Evolutionary conservation across 805 yeast species (phyloP).

Genomic region (Scheffersomyces lignosus): DNA sequence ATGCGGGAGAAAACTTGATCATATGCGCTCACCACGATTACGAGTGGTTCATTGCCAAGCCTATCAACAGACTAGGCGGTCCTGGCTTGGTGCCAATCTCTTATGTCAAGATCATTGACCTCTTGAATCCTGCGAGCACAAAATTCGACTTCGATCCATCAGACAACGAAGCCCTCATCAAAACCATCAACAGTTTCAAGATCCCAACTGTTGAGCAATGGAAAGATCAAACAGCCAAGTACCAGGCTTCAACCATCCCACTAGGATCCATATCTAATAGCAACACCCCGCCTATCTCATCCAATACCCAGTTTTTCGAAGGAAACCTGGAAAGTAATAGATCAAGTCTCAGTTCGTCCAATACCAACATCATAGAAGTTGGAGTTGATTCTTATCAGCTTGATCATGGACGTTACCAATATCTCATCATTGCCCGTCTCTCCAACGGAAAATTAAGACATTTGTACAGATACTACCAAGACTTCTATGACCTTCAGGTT

Average conservation of each 20-base stretch:
- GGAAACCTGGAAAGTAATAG: conserved; percentile 23
- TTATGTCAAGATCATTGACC: conserved; percentile 83
- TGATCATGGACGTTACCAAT: conserved; percentile 89
- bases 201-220: conserved; percentile 95
- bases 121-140: conserved; percentile 47
- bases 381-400: conserved; percentile 77
- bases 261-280: conserved; percentile 48
- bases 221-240: conserved; percentile 87
- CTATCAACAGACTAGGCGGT: conserved; percentile 91
- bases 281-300: conserved; percentile 26
- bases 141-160: conserved; percentile 47
- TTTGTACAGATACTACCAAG: conserved; percentile 89
- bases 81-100: conserved; percentile 95
- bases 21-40: conserved; percentile 94
- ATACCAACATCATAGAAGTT: conserved; percentile 53
- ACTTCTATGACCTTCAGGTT: conserved; percentile 92
- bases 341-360: conserved; percentile 30
- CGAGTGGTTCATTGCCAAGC: conserved; percentile 98
- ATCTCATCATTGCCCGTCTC: conserved; percentile 65
- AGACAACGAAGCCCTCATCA: conserved; percentile 36
- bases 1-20: conserved; percentile 84
- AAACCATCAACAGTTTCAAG: conserved; percentile 61
- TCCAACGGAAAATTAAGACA: conserved; percentile 68
- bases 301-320: conserved; percentile 40
- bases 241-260: conserved; percentile 86